phyloP scores from a whole-genome alignment of 805 yeast species.

The Scheffersomyces coipomensis region DNA sequence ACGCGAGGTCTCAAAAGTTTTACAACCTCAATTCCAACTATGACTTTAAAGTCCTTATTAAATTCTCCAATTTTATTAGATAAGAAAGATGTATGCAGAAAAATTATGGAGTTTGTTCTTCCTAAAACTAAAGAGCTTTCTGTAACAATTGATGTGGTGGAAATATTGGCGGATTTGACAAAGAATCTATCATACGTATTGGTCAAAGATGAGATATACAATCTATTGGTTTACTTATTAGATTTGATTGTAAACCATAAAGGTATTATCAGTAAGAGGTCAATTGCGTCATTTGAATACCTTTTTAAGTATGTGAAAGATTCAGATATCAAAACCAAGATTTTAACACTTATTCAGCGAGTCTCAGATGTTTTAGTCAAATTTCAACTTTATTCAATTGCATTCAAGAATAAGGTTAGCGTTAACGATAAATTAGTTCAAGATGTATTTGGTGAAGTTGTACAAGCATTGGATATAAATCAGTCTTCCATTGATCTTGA shows the following conservation, averaged over 20 bases:
- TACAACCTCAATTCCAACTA: slow-evolving; percentile 51
- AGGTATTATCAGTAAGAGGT: slow-evolving; percentile 48
- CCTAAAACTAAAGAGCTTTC: slow-evolving; percentile 33
- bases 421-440: slow-evolving; percentile 3
- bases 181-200: slow-evolving; percentile 47
- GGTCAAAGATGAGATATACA: slow-evolving; percentile 28
- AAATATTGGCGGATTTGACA: slow-evolving; percentile 56
- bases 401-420: slow-evolving; percentile 10
- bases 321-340: not conserved
- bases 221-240: slow-evolving; percentile 27
- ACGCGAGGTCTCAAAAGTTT: slow-evolving; percentile 20
- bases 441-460: slow-evolving; percentile 16
- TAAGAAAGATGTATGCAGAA: slow-evolving; percentile 21
- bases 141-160: slow-evolving; percentile 56
- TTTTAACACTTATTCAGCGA: not conserved
- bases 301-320: slow-evolving; percentile 26
- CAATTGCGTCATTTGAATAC: slow-evolving; percentile 48
- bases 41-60: slow-evolving; percentile 50
- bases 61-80: slow-evolving; percentile 9
- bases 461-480: slow-evolving; percentile 20
- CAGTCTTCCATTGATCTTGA: slow-evolving; percentile 20
- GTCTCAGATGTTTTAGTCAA: slow-evolving; percentile 2
- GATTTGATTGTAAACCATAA: slow-evolving; percentile 35
- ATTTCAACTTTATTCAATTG: slow-evolving; percentile 13
- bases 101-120: slow-evolving; percentile 35